Evolutionary conservation across 164 flowering plant species (phyloP), one percentile per base, ranked within the genome.

Genomic region (Berberis vulgaris): DNA sequence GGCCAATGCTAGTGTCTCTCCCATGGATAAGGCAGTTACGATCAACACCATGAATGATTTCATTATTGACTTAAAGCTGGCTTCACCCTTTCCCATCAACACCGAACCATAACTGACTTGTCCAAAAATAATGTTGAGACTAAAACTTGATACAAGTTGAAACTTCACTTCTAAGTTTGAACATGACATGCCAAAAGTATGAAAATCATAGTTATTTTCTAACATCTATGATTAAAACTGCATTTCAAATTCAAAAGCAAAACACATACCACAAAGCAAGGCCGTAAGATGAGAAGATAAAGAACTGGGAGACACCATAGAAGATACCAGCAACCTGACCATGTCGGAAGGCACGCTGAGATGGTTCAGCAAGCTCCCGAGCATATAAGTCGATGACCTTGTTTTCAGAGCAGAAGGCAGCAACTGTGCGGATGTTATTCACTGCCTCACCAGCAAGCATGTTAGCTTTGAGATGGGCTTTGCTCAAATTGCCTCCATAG

Each of bases 401-500:
- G 12, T 86, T 81, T 72, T 95, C 97, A 1, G 94, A 68, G 66
- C 97, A 91, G 63, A 95, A 95, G 44, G 99, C 97, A 9, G 97
- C 89, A 41, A 95, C 87, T 26, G 99, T 91, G 41, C 97, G 82
- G 50, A 95, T 89, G 77, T 95, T 95, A 63, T 92, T 80, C 60
- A 95, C 97, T 1, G 99, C 96, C 79, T 95, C 99, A 41, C 90
- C 89, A 41, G 99, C 99, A 56, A 95, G 78, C 97, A 86, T 91
- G 77, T 91, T 95, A 10, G 99, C 99, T 71, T 82, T 87, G n/a
- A 89, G 83, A 71, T 95, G 89, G 3, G 96, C 85, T 73, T 88
- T 85, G 81, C 82, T 91, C 78, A 94, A 76, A 81, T 95, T 82
- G 7, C 91, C 94, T n/a, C 97, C 99, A 71, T 78, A 91, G 57